phyloP scores from a whole-genome alignment of 2,329 filamentous ascomycete genomes.

The Amesomyces nigricolor region DNA sequence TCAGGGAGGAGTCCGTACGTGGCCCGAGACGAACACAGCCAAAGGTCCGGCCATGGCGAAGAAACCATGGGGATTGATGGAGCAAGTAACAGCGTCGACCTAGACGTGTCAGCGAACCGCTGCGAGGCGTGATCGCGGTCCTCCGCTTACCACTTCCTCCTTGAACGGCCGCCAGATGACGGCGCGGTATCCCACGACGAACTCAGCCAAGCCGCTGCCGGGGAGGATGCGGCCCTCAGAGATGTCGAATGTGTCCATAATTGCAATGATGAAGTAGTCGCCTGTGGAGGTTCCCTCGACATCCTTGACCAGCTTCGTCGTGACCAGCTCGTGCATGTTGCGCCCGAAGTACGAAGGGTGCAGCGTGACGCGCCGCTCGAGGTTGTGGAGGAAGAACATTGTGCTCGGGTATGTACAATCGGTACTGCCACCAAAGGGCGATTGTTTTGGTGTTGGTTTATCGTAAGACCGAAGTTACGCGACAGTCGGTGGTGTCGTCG shows the following conservation, averaged over 20 bases:
- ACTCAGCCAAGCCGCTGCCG: conserved; percentile 86
- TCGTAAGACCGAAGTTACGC: neutral
- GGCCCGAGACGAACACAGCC: conserved; percentile 71
- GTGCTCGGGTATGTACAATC: conserved; percentile 22
- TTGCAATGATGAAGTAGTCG: conserved; percentile 95
- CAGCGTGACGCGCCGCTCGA: conserved; percentile 89
- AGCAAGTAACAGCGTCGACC: conserved; percentile 91
- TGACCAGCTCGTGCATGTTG: conserved; percentile 87
- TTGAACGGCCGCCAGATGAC: conserved; percentile 98
- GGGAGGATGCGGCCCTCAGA: conserved; percentile 89
- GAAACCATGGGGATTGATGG: conserved; percentile 87
- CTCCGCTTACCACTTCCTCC: conserved; percentile 81
- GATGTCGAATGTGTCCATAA: conserved; percentile 94
- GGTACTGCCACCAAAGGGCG: no score
- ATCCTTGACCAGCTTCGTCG: conserved; percentile 81
- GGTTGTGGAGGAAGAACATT: conserved; percentile 99
- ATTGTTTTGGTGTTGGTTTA: neutral
- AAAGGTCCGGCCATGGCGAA: conserved; percentile 78
- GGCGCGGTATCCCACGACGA: conserved; percentile 89
- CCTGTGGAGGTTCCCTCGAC: conserved; percentile 94
- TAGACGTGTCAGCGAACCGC: conserved; percentile 34
- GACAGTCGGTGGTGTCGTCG: neutral
- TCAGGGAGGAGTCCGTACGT: conserved; percentile 50
- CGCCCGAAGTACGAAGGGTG: conserved; percentile 96
- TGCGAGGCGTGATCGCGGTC: neutral